Base-by-base conservation (phyloP, 2,329 filamentous ascomycete species). In the Malbranchea cinnamomea region DNA sequence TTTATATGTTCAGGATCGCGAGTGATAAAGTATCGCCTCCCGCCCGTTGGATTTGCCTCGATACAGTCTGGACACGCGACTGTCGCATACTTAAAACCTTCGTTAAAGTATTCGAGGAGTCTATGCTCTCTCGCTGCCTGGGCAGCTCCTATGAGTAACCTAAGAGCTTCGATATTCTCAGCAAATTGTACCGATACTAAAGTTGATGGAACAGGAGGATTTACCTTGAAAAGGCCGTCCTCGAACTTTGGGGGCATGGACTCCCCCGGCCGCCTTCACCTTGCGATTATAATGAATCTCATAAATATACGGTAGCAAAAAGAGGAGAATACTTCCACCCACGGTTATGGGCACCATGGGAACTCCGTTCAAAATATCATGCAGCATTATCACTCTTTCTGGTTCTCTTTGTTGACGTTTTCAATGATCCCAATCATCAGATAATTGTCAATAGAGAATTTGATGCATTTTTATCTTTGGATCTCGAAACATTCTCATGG, bases 1-100 rank as follows among this genome's bases (percentile, higher is more conserved):
- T 68, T 63, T 25, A 72, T 52, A 38, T 71, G 72, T 5, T 56
- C 55, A 0, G 56, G 51, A 38, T 89, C 80, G 7, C 69, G 67
- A 0, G 81, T 87, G 45, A 84, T 64, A 37, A 84, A 48, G 21
- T 74, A 49, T 15, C 76, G 65, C 29, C 57, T 49, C 27, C 67
- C 64, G 2, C 37, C 37, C 9, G 71, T 44, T 5, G 71, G 42
- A 1, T 60, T 61, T 8, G 55, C 49, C 53, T 85, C 78, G 23
- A 65, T 56, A 0, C 79, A 85, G 43, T 64, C 74, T 10, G 53
- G 37, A 11, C 35, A 39, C 14, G 28, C 31, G 8, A 12, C 46
- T 4, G 55, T 47, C 12, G 43, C 48, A 8, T 54, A 48, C 1
- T 41, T 44, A 43, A 79, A 67, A 31, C 62, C 49, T 3, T 49